phyloP scores from a whole-genome alignment of 129 eudicot genomes.

The Helianthus tuberosus region DNA sequence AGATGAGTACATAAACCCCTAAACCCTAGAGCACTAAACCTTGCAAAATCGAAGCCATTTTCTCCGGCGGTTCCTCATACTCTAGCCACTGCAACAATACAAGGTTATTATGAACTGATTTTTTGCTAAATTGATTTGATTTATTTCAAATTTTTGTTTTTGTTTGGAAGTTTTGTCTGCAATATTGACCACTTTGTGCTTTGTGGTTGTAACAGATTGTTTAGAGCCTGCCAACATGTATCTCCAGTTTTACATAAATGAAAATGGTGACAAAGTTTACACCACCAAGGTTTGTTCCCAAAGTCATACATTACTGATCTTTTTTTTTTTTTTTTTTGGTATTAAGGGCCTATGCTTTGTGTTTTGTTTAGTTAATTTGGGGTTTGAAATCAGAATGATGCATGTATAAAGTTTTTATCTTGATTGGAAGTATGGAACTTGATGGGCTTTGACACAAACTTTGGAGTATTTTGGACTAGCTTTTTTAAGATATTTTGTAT shows the following conservation, averaged over 20 bases:
- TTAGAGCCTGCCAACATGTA: constrained; percentile 41
- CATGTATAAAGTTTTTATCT: background rate
- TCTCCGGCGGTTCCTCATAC: too few relatives aligned
- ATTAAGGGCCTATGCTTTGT: background rate
- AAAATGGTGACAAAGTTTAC: constrained; percentile 72
- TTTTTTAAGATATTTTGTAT: background rate
- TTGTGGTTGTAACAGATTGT: constrained; percentile 14
- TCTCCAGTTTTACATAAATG: constrained; percentile 66
- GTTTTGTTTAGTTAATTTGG: background rate
- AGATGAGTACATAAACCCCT: too few relatives aligned
- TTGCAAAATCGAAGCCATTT: too few relatives aligned
- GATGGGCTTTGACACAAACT: background rate
- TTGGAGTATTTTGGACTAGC: background rate
- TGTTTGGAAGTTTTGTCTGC: background rate
- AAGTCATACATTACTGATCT: background rate
- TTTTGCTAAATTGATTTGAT: background rate
- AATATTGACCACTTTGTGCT: background rate
- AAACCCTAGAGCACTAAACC: too few relatives aligned
- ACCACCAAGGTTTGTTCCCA: constrained; percentile 43
- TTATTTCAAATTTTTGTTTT: background rate
- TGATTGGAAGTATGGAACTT: background rate
- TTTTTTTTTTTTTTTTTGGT: background rate
- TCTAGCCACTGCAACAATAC: too few relatives aligned
- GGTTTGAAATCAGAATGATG: too few relatives aligned
- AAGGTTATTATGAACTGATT: background rate